Conservation (phyloP, 495 filamentous ascomycete genomes). For the Tuber borchii region DNA sequence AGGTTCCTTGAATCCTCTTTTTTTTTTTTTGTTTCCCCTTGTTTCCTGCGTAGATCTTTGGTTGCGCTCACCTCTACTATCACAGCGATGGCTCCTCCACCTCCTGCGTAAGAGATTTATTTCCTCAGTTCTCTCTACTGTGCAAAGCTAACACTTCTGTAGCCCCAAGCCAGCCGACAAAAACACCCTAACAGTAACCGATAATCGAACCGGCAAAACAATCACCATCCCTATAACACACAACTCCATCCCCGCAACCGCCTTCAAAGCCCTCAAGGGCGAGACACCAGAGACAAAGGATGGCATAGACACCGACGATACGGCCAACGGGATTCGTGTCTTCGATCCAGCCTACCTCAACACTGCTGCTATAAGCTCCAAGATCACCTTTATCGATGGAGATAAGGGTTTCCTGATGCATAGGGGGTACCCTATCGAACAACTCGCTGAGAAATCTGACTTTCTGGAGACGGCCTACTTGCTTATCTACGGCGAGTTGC, state of each 20-base stretch:
- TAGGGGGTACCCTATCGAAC: conserved; percentile 46
- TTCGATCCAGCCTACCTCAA: conserved; percentile 54
- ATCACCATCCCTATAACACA: conserved; percentile 51
- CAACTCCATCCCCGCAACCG: conserved; percentile 49
- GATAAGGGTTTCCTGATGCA: conserved; percentile 45
- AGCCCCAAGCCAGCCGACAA: conserved; percentile 20
- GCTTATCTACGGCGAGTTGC: conserved; percentile 48
- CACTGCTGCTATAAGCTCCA: conserved; percentile 49
- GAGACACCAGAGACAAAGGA: conserved; percentile 21
- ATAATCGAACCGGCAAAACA: conserved; percentile 49
- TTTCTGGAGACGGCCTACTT: conserved; percentile 48
- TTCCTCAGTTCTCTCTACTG: neutral
- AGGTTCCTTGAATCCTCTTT: neutral
- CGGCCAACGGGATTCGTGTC: conserved; percentile 46
- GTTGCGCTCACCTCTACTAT: neutral
- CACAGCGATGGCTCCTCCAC: neutral
- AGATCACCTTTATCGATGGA: conserved; percentile 52
- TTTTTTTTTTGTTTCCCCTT: neutral
- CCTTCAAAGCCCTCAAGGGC: conserved; percentile 49
- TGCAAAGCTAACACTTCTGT: conserved; percentile 12
- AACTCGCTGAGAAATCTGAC: conserved; percentile 44
- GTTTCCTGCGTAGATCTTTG: neutral
- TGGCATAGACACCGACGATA: conserved; percentile 35
- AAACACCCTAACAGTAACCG: conserved; percentile 45
- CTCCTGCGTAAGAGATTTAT: neutral